Evolutionary conservation across 2,329 filamentous ascomycete species (phyloP), one percentile per base, ranked within the genome.

Genomic region (Nigrograna mackinnonii): DNA sequence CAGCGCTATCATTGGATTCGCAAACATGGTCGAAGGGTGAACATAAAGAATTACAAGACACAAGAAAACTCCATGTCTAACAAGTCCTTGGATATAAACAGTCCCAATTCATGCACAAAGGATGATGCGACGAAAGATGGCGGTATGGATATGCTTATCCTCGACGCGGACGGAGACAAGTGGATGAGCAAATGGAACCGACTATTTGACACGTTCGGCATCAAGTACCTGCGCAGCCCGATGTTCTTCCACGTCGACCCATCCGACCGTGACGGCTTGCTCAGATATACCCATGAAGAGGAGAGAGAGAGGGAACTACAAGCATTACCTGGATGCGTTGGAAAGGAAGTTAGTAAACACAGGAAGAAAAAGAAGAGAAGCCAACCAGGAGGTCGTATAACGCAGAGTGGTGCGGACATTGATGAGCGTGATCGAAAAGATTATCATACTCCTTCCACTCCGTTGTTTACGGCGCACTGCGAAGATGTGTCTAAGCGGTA

Each of bases 191-290:
- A 82, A 30, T 92, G 88, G 88, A 81, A 87, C 33, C 71, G 75
- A 12, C 76, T 86, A 3, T 92, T 92, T 67, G 72, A 76, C 22
- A 79, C 78, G 3, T 81, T 89, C 33, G 79, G 84, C 36, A 92
- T 92, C 35, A 75, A 79, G 1, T 82, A 91, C 55, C 71, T 94
- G 28, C 78, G 88, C 13, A 91, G 86, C 52, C 88, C 87, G 0
- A 87, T 92, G 85, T 87, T 91, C 57, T 92, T 90, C 71, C 88
- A 94, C 58, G 76, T 89, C 12, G 87, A 92, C 57, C 88, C 88
- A 0, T 75, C 79, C 1, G 87, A 92, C 64, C 76, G 87, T 2
- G 88, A 92, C 68, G 84, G 84, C 0, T 69, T 92, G 54, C 69
- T 91, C 17, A 84, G 83, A 1, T 87, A 85, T 66, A 79, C 86